Percentiles rank a stretch among this genome's conserved stretches.
Conservation (phyloP, 495 filamentous ascomycete genomes). For the Beverwykella pulmonaria region DNA sequence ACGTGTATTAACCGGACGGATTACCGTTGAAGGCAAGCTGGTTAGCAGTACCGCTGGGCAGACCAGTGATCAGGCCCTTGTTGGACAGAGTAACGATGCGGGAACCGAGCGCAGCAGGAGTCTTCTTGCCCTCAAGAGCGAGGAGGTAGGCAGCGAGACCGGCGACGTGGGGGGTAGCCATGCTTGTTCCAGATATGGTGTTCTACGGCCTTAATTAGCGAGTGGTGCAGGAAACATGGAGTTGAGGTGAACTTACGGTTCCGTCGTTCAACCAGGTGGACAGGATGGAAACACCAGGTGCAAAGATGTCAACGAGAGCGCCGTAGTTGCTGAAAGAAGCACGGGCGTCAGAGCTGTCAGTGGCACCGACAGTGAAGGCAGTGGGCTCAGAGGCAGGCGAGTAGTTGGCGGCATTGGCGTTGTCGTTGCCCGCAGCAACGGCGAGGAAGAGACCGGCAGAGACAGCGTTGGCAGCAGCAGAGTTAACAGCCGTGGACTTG, state of each 20-base stretch:
- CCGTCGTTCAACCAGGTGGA: conserved; percentile 40
- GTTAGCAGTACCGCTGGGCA: conserved; percentile 36
- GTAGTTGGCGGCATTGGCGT: conserved; percentile 29
- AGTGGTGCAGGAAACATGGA: neutral
- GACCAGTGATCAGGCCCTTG: conserved; percentile 31
- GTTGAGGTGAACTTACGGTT: conserved; percentile 14
- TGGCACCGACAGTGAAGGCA: conserved; percentile 49
- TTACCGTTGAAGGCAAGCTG: conserved; percentile 38
- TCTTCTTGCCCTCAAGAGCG: conserved; percentile 31
- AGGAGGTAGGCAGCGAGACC: conserved; percentile 51
- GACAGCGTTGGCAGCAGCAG: conserved; percentile 22
- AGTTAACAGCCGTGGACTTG: conserved; percentile 34
- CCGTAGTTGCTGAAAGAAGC: conserved; percentile 49
- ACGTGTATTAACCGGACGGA: conserved; percentile 12
- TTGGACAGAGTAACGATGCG: conserved; percentile 28
- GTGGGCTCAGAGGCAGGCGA: conserved; percentile 40
- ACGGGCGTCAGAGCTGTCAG: conserved; percentile 40
- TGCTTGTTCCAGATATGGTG: conserved; percentile 64
- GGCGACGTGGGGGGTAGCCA: conserved; percentile 64
- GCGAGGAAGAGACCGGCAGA: conserved; percentile 32
- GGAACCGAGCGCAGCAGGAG: conserved; percentile 29
- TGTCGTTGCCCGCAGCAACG: conserved; percentile 38
- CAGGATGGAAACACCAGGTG: conserved; percentile 45
- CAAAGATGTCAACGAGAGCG: conserved; percentile 45
- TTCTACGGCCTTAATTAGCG: conserved; percentile 31